Conservation (phyloP, 1,284 basidiomycete genomes). For the Moesziomyces antarcticus region DNA sequence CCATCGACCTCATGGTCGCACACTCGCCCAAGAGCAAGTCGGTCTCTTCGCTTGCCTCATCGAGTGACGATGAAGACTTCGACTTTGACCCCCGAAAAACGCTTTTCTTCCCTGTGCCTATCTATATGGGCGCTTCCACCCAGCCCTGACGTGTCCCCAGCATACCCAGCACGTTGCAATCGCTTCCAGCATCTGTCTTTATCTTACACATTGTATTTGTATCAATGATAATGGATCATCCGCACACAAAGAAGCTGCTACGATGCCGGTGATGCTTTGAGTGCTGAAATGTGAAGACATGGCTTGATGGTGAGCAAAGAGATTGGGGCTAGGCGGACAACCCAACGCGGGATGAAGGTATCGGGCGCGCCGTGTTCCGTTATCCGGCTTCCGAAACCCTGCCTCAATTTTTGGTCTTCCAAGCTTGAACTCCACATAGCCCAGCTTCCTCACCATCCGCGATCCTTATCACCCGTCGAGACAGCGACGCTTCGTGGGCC, state of each 20-base stretch:
- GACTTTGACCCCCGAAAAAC: constrained; percentile 25
- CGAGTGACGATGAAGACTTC: constrained; percentile 8
- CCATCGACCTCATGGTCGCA: constrained; percentile 28
- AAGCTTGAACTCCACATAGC: constrained; percentile 12
- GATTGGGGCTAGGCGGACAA: too few relatives aligned
- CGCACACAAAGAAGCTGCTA: neutral
- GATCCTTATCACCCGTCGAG: neutral
- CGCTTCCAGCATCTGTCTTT: neutral
- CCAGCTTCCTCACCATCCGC: neutral
- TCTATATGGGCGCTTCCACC: constrained; percentile 34
- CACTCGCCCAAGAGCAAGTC: constrained; percentile 24
- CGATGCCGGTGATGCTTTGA: too few relatives aligned
- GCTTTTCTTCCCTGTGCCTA: constrained; percentile 33
- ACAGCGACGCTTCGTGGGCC: neutral
- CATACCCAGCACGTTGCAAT: neutral
- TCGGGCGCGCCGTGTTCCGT: constrained; percentile 14
- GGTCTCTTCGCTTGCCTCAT: neutral
- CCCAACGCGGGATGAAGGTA: too few relatives aligned
- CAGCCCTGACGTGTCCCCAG: neutral
- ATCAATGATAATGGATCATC: neutral
- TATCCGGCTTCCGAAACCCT: constrained; percentile 15
- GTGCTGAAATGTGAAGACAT: too few relatives aligned
- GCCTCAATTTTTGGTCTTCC: constrained; percentile 3
- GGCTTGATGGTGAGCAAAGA: too few relatives aligned
- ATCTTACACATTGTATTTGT: neutral